Conservation (phyloP, 257 asterid species). For the Solanum virginianum region DNA sequence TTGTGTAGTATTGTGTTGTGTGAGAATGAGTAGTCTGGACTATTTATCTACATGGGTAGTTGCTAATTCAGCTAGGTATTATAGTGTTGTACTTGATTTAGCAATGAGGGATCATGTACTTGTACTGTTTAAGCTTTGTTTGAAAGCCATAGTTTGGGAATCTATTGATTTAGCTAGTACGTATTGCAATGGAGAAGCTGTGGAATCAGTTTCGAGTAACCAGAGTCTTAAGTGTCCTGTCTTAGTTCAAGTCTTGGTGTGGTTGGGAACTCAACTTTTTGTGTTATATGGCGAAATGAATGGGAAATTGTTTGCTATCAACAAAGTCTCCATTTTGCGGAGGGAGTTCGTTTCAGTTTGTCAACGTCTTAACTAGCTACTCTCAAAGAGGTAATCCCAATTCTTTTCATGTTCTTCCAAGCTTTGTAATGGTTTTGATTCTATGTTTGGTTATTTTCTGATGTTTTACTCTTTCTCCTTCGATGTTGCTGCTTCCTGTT, state of each 20-base stretch:
- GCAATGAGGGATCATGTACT: slow-evolving; percentile 52
- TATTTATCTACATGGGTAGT: slow-evolving; percentile 50
- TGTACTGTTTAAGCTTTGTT: slow-evolving; percentile 49
- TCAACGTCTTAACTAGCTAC: no score
- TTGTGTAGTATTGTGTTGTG: no score
- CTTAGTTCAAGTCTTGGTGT: slow-evolving; percentile 30
- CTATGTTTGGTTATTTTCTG: no score
- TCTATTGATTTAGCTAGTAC: slow-evolving; percentile 24
- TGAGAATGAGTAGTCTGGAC: slow-evolving; percentile 12
- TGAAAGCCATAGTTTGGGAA: slow-evolving; percentile 51
- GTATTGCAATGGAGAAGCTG: not conserved
- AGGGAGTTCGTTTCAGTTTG: no score
- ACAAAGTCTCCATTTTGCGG: rapidly evolving
- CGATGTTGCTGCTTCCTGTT: no score
- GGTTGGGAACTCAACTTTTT: slow-evolving; percentile 59
- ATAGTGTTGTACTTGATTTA: slow-evolving; percentile 53
- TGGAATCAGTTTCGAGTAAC: slow-evolving; percentile 7
- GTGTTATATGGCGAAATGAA: slow-evolving; percentile 58
- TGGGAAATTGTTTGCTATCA: slow-evolving; percentile 42
- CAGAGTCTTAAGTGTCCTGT: slow-evolving; percentile 36
- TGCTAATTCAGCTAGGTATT: slow-evolving; percentile 33
- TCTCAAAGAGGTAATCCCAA: no score
- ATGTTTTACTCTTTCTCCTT: no score
- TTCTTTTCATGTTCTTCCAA: no score
- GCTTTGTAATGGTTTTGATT: no score